Percentiles rank a stretch among this genome's conserved stretches.
Conservation (phyloP, 2,329 filamentous ascomycete species). For the Dichotomopilus funicola region DNA sequence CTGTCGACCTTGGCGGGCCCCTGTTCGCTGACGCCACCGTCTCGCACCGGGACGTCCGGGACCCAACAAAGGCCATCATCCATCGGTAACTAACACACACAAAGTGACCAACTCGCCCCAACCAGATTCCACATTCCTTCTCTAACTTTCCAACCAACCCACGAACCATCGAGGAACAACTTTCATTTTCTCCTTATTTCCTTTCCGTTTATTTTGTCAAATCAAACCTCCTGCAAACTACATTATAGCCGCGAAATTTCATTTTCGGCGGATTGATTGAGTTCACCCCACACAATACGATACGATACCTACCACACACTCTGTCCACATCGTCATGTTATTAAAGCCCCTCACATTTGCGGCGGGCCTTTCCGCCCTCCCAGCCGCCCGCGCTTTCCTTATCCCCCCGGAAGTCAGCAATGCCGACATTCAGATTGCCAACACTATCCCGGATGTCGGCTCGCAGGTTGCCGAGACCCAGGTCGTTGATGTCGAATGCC, state of each 20-base stretch:
- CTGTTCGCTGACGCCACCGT: background rate
- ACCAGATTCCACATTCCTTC: conserved; percentile 3
- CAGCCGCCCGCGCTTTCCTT: conserved; percentile 41
- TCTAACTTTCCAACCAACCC: conserved; percentile 2
- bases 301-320: background rate
- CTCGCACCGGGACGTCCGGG: background rate
- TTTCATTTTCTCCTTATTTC: background rate
- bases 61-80: background rate
- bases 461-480: conserved; percentile 30
- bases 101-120: background rate
- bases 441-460: conserved; percentile 35
- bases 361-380: conserved; percentile 33
- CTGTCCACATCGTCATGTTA: conserved; percentile 24
- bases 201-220: background rate
- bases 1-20: background rate
- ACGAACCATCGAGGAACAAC: background rate
- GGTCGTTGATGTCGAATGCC: conserved; percentile 45
- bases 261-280: no score
- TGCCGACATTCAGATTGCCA: conserved; percentile 38
- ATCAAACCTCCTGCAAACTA: background rate
- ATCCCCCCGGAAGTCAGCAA: conserved; percentile 45
- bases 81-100: background rate
- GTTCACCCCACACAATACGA: no score
- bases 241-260: no score
- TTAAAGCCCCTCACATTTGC: conserved; percentile 40